phyloP scores from a whole-genome alignment of 768 basidiomycete genomes.

The Suillus clintonianus region DNA sequence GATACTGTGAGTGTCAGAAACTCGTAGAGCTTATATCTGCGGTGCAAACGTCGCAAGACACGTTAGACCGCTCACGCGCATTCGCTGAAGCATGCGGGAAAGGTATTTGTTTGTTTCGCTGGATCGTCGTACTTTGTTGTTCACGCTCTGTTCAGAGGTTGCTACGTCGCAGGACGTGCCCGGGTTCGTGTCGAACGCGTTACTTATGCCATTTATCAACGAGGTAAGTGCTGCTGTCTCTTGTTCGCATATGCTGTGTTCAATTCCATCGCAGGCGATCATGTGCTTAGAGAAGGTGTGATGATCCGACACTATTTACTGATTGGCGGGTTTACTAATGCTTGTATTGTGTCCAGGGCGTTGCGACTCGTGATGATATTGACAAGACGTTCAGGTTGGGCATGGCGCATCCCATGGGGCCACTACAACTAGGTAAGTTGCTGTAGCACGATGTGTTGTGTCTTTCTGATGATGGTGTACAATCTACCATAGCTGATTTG shows the following conservation, averaged over 20 bases:
- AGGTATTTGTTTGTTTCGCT: constrained; percentile 41
- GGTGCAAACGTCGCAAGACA: constrained; percentile 82
- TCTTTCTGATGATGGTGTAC: constrained; percentile 5
- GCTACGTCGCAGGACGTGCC: constrained; percentile 90
- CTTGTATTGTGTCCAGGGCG: constrained; percentile 53
- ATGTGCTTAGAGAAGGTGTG: constrained; percentile 93
- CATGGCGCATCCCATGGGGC: constrained; percentile 96
- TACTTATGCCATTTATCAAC: constrained; percentile 97
- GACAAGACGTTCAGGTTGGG: constrained; percentile 93
- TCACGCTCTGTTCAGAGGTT: constrained; percentile 60
- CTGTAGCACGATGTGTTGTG: neutral
- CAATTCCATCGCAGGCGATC: constrained; percentile 61
- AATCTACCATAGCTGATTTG: constrained; percentile 28
- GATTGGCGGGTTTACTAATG: neutral
- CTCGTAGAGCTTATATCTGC: constrained; percentile 94
- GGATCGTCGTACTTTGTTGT: neutral
- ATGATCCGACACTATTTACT: neutral
- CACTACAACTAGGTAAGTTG: constrained; percentile 73
- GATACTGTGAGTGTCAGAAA: constrained; percentile 50
- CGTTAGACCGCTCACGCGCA: constrained; percentile 71
- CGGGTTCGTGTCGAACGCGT: constrained; percentile 92
- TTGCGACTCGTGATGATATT: constrained; percentile 92
- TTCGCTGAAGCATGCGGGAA: constrained; percentile 92
- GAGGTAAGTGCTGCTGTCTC: constrained; percentile 51
- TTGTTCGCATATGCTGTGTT: neutral